Evolutionary conservation across 495 filamentous ascomycete genomes (phyloP), one percentile per base, ranked within the genome.

Genomic region (Trichoderma erinaceum): DNA sequence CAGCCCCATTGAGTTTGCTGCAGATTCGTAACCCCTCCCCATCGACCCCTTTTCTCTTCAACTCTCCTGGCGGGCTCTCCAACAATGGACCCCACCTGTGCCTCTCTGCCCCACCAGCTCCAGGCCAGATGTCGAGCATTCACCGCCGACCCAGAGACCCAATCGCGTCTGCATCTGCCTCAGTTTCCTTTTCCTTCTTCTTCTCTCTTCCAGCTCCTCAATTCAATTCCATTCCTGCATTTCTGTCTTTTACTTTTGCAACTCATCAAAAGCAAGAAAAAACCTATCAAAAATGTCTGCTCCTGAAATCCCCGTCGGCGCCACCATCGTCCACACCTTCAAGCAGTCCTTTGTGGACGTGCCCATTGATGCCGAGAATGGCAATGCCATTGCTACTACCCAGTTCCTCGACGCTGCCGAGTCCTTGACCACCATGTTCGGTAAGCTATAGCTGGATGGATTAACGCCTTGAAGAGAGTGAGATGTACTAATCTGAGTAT

Each of bases 361-460:
- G 32, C 88, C 90, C 13, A 76, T 97, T 70, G 85, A 90, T 70
- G 80, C 83, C 67, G 82, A 78, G 68, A 88, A 92, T 67, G 87
- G 87, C 77, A 88, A 91, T 82, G 88, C 87, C 70, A 89, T 98
- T 71, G 76, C 85, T 11, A 98, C 96, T 35, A 84, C 82, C 72
- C 90, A 96, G 76, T 99, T 97, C 80, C 88, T 98, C 69, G 91
- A 96, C 48, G 96, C 96, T 66, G 86, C 91, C 61, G 92, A 97
- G 81, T 86, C 89, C 32, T 78, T 97, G 71, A 90, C 90, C 63
- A 87, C 87, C 56, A 85, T 99, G 44, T 98, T 99, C 75, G 92
- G 93, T 97, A 79, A 83, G 71, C 23, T 64, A 58, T 50, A 56
- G 61, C 38, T 3, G 35, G 4, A n/a, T 43, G 8, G 7, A 43